Evolutionary conservation across 805 yeast species (phyloP), one percentile per base, ranked within the genome.

Genomic region (Starmerella kuoi): DNA sequence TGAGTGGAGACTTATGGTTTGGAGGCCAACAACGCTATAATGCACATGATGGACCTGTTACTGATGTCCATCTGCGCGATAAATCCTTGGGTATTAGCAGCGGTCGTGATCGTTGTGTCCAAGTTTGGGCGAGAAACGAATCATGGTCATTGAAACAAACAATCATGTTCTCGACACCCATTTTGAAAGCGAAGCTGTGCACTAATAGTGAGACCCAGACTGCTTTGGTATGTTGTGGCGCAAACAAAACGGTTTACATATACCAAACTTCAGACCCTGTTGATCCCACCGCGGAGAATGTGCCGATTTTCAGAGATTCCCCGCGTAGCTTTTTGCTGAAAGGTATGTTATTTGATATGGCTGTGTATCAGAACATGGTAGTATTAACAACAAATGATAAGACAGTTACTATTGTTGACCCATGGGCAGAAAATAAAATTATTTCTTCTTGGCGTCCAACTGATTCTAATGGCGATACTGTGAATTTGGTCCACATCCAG

Each of bases 91-190:
- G 43, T 1, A 43, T 51, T 4, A 18, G 42, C 31, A 12, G 44
- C 11, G 15, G 47, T 27, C 33, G 56, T 36, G 45, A 63, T 54
- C 31, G 54, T 43, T 15, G 32, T 42, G 39, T 54, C 3, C 55
- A 52, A 31, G 24, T 54, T 1, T 53, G 49, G 50, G 19, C 24
- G 9, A 7, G 20, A 17, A 20, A 12, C 17, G 3, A 28, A 4
- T 4, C 19, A 0, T 78, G 83, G 82, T 65, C 61, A 4, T 58
- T 79, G 3, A 55, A 67, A 35, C 80, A 77, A 51, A 79, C 86
- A 0, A 52, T 79, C 2, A 26, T 44, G 24, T 30, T 52, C 17
- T n/a, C 52, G 2, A 39, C 46, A 2, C 49, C 49, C 2, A 38
- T 49, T 24, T 35, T 49, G 31, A 33, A 34, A 7, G 61, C 14